Evolutionary conservation across 768 basidiomycete genomes (phyloP), one percentile per base, ranked within the genome.

Genomic region (Hygrophorus russula): DNA sequence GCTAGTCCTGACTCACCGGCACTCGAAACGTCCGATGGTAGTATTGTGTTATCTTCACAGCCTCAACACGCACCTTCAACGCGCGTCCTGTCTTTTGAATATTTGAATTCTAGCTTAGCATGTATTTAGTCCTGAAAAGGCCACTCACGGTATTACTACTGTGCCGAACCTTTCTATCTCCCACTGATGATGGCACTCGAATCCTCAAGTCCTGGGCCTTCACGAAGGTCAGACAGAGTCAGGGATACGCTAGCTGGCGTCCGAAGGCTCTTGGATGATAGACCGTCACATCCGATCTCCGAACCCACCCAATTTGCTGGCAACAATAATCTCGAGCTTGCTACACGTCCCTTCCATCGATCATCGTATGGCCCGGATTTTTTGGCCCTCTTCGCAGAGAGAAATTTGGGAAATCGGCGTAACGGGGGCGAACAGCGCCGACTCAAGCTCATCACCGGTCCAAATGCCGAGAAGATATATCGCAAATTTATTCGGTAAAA

Each of bases 351-450:
- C 38, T 61, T 64, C 30, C 67, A 69, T 40, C 66, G 66, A 32
- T 66, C 64, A 15, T 58, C 59, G 43, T 73, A 70, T 47, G 49
- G 63, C 8, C 67, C 69, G 13, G 71, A 70, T 50, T 73, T 68
- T 47, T 49, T 73, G 51, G 63, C 66, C 45, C 62, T 64, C 39
- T 56, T 68, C 41, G 60, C 68, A 11, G 54, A 56, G 43, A 57
- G 56, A 45, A 59, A 58, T 20, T 50, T 56, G 13, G 51, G 53
- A 13, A 54, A 56, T 24, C 35, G 32, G 33, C 33, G 42, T 11
- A 54, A 54, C 29, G 51, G 59, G 61, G 45, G 55, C 57, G 47
- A 51, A 56, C 27, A 53, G 54, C 13, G 56, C 59, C 60, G 59
- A 30, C 58, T 69, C 53, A 69, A 64, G 53, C 59, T 73, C 48